A percentile compares a stretch with the other conserved stretches of the same genome.
Conservation (phyloP, 768 basidiomycete genomes). For the Postia placenta region DNA sequence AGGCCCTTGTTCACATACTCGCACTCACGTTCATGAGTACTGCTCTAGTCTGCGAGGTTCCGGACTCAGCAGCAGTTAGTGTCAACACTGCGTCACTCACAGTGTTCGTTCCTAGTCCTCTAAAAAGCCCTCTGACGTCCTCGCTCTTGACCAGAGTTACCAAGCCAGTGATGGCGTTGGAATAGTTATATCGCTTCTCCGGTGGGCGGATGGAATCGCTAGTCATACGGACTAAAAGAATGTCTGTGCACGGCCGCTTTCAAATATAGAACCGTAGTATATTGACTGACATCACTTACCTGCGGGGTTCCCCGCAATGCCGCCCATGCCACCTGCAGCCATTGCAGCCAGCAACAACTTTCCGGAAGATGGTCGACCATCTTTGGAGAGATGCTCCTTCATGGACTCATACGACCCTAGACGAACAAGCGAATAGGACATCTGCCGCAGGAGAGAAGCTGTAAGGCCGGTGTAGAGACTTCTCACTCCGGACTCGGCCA, state of each 20-base stretch:
- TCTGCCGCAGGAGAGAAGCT: constrained; percentile 81
- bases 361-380: constrained; percentile 46
- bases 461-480: constrained; percentile 79
- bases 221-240: constrained; percentile 81
- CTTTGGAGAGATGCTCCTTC: constrained; percentile 48
- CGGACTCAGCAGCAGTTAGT: no score
- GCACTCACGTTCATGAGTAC: constrained; percentile 68
- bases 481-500: constrained; percentile 60
- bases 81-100: constrained; percentile 46
- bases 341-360: constrained; percentile 59
- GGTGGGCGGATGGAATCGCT: constrained; percentile 74
- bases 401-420: constrained; percentile 78
- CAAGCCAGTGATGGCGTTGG: constrained; percentile 75
- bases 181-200: constrained; percentile 70
- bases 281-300: constrained; percentile 30
- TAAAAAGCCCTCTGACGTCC: constrained; percentile 58
- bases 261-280: neutral
- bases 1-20: no score
- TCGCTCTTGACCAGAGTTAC: constrained; percentile 58
- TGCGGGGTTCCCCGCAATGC: constrained; percentile 81
- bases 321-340: constrained; percentile 75
- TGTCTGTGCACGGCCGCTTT: constrained; percentile 35
- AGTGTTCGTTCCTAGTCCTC: constrained; percentile 76
- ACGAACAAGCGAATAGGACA: constrained; percentile 87
- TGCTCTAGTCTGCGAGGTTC: constrained; percentile 56